Evolutionary conservation across 441 rosid species (phyloP).

Genomic region (Syzygium syzygioides): DNA sequence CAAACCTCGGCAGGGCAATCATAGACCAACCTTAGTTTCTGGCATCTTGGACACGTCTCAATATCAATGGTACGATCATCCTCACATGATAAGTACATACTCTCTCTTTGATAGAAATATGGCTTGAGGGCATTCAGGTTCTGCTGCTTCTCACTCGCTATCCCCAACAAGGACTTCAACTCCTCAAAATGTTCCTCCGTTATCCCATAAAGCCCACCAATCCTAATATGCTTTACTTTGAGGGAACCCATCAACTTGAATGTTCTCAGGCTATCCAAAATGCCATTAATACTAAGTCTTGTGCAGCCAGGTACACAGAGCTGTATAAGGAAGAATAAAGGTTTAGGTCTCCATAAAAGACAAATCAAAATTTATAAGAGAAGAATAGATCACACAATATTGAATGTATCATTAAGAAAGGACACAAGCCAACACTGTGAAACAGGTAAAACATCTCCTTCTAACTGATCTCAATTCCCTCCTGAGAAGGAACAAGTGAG

Average conservation of each 20-base stretch:
- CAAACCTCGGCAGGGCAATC: slow-evolving; percentile 89
- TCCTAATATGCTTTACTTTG: slow-evolving; percentile 63
- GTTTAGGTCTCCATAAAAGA: not conserved
- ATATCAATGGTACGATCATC: slow-evolving; percentile 73
- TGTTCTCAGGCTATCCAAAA: slow-evolving; percentile 52
- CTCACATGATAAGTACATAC: slow-evolving; percentile 51
- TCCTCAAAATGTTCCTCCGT: slow-evolving; percentile 62
- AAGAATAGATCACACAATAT: not conserved
- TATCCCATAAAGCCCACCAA: slow-evolving; percentile 78
- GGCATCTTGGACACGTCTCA: slow-evolving; percentile 85
- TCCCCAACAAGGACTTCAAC: slow-evolving; percentile 47
- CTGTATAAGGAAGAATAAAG: slow-evolving; percentile 32
- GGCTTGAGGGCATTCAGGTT: slow-evolving; percentile 40
- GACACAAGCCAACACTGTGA: not conserved
- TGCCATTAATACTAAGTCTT: slow-evolving; percentile 65
- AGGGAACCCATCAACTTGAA: slow-evolving; percentile 38
- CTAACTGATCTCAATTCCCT: not conserved
- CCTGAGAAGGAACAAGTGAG: not conserved
- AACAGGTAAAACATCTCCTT: not conserved
- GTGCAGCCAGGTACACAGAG: slow-evolving; percentile 88
- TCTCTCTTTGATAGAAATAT: slow-evolving; percentile 59
- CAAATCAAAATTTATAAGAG: not conserved
- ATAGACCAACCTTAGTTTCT: slow-evolving; percentile 64
- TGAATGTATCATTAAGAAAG: not conserved
- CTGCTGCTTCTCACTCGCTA: slow-evolving; percentile 23